Base-by-base conservation (phyloP, 805 yeast genomes). In the Metschnikowia lochheadii region DNA sequence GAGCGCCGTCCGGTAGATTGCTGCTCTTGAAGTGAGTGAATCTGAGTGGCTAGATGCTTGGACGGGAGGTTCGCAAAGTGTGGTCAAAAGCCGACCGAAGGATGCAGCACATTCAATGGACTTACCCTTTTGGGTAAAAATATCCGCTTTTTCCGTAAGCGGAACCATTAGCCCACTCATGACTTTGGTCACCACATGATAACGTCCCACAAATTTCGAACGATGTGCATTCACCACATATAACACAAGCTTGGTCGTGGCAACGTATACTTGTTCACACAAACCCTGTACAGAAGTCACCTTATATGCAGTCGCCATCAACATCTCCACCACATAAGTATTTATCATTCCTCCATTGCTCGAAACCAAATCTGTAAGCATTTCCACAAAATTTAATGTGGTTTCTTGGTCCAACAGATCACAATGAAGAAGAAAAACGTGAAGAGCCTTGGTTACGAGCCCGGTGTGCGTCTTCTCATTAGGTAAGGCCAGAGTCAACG, bases 41-140 rank as follows among this genome's bases (percentile, higher is more conserved):
- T 69, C 64, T 3, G 56, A 58, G 17, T 64, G 62, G 44, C 52
- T 60, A 49, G 64, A 54, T 31, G 67, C 59, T 44, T 69, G 64
- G 31, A 58, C 51, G 8, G 78, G 72, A 2, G 96, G 96, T 57
- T 88, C 95, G 69, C 96, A 88, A 33, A 86, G 68, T 58, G 85
- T 85, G 20, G 76, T 70, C 42, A 89, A 63, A 17, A 87, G 67
- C 57, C 96, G 77, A 5, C 85, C 64, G 47, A 71, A 77, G 3
- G 83, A 64, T 11, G 67, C 59, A 0, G 84, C 85, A 23, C 48
- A 43, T 7, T 39, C 20, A 2, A 7, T 23, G 13, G 11, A 29
- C 7, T n/a, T 33, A 18, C 18, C 14, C 6, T n/a, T 21, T 21
- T 38, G 41, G 41, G 18, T 20, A 3, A 18, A n/a, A 13, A n/a